Evolutionary conservation across 2,329 filamentous ascomycete genomes (phyloP).

Genomic region (Fusarium brevicatenulatum): DNA sequence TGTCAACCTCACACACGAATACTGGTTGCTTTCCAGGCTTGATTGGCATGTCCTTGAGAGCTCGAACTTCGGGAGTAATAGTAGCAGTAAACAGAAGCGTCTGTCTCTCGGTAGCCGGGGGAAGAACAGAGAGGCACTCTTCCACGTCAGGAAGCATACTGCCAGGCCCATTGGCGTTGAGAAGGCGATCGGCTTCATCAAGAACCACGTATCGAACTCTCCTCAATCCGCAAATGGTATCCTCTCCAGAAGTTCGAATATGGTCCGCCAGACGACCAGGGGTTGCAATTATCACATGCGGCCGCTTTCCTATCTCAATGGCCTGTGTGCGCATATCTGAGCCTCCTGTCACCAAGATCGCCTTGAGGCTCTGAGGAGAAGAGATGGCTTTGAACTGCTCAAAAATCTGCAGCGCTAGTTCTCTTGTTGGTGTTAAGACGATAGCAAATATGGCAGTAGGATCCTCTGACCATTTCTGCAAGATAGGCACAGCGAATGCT

Average conservation of each 20-base stretch:
- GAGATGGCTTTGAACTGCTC: slow-evolving; percentile 97
- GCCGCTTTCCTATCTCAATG: slow-evolving; percentile 80
- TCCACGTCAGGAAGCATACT: slow-evolving; percentile 96
- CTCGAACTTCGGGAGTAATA: slow-evolving; percentile 89
- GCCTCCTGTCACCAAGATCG: slow-evolving; percentile 89
- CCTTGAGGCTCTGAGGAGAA: slow-evolving; percentile 86
- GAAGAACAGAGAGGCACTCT: slow-evolving; percentile 84
- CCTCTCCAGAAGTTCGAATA: slow-evolving; percentile 88
- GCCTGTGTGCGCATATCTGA: slow-evolving; percentile 93
- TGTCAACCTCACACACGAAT: slow-evolving; percentile 90
- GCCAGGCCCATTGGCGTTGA: slow-evolving; percentile 76
- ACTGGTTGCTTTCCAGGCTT: slow-evolving; percentile 77
- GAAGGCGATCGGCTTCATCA: slow-evolving; percentile 92
- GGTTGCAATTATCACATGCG: slow-evolving; percentile 94
- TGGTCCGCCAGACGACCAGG: slow-evolving; percentile 94
- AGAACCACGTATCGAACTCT: slow-evolving; percentile 88
- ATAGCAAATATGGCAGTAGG: slow-evolving; percentile 91
- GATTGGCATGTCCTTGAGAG: slow-evolving; percentile 80
- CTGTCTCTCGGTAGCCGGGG: slow-evolving; percentile 81
- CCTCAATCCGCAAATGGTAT: slow-evolving; percentile 84
- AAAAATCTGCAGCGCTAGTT: slow-evolving; percentile 94
- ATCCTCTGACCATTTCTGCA: slow-evolving; percentile 93
- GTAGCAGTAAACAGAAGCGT: slow-evolving; percentile 97
- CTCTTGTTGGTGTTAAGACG: slow-evolving; percentile 87
- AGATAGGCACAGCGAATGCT: slow-evolving; percentile 91